Conservation (phyloP, 2,329 filamentous ascomycete species). For the Phaeosphaeriaceae sp. region DNA sequence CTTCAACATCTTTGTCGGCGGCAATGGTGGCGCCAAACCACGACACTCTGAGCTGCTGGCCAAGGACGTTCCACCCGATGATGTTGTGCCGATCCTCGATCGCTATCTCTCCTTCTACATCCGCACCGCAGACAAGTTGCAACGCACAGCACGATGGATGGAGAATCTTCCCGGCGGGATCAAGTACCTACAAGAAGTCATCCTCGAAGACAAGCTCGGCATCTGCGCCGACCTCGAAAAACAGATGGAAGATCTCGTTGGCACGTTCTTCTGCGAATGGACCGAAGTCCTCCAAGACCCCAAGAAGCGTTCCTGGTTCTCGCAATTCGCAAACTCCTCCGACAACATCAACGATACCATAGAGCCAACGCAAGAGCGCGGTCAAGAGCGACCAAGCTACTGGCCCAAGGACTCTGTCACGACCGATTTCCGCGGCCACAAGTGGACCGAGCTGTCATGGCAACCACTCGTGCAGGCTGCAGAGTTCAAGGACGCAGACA, state of each 20-base stretch:
- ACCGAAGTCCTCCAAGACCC: slow-evolving; percentile 78
- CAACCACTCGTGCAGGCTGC: slow-evolving; percentile 76
- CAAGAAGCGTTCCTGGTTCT: slow-evolving; percentile 71
- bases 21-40: slow-evolving; percentile 88
- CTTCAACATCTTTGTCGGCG: slow-evolving; percentile 90
- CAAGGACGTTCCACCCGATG: slow-evolving; percentile 82
- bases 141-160: slow-evolving; percentile 87
- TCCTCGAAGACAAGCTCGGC: slow-evolving; percentile 84
- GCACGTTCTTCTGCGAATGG: slow-evolving; percentile 90
- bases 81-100: slow-evolving; percentile 84
- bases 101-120: slow-evolving; percentile 95
- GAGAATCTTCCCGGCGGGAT: slow-evolving; percentile 85
- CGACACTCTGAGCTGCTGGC: slow-evolving; percentile 82
- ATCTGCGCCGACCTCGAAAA: slow-evolving; percentile 84
- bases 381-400: slow-evolving; percentile 75
- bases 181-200: slow-evolving; percentile 80
- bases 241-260: slow-evolving; percentile 87
- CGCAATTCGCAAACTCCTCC: slow-evolving; percentile 82
- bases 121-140: slow-evolving; percentile 86
- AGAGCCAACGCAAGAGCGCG: slow-evolving; percentile 75
- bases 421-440: slow-evolving; percentile 74
- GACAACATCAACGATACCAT: slow-evolving; percentile 71
- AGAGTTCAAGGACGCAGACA: slow-evolving; percentile 73
- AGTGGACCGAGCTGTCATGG: slow-evolving; percentile 76
- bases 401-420: slow-evolving; percentile 74